Base-by-base conservation (phyloP, 2,329 filamentous ascomycete genomes). In the Thielaviopsis punctulata region DNA sequence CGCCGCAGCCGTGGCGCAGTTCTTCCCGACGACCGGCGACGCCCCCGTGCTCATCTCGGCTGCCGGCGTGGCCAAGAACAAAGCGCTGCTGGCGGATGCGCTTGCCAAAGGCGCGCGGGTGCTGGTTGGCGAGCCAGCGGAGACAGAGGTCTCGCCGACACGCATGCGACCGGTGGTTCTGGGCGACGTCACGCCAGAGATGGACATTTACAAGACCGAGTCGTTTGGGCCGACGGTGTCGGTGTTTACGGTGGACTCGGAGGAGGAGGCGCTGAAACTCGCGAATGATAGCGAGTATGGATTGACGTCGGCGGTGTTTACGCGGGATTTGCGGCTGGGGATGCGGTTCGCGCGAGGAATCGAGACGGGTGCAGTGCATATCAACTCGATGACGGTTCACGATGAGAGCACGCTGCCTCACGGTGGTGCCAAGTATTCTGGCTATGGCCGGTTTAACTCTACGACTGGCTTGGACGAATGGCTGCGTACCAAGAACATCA, bases 271-370 rank as follows among this genome's bases (percentile, higher is more conserved):
- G 0, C 65, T 92, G 22, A 67, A 71, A 25, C 68, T 90, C 18
- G 84, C 86, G 13, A 93, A 94, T 61, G 84, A 90, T 59, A 87
- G 82, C 1, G 82, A 87, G 48, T 92, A 88, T 61, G 86, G 86
- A 3, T 72, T 93, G 9, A 70, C 72, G 2, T 73, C 79, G 2
- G 75, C 84, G 0, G 75, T 93, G 1, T 93, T 87, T 63, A 88
- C 85, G 0, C 68, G 75, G 58, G 79, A 86, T 61, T 65, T 90
- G 50, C 66, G 71, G 48, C 68, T 70, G 43, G 81, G 72, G 0
- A 62, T 84, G 56, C 68, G 73, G 4, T 64, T 84, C n/a, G 79
- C 80, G 4, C 72, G 68, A 57, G 69, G 71, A 55, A 76, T 84
- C 54, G 79, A 90, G 62, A 73, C 75, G 23, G 86, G 79, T 6